Conservation (phyloP, 176 grass and related monocot genomes). For the Tillandsia fasciculata region DNA sequence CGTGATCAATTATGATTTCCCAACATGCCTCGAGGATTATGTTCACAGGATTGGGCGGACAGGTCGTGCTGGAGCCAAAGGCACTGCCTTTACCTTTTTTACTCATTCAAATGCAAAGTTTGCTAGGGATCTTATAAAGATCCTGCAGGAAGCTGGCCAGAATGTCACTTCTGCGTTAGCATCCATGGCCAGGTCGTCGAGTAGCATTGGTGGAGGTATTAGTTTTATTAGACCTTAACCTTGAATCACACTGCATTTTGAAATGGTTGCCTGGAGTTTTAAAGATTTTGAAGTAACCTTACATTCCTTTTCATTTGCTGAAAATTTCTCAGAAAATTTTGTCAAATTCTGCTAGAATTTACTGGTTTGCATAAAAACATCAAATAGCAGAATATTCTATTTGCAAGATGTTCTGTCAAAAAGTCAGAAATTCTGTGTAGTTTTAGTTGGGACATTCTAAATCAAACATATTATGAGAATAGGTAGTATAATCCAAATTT, state of each 20-base stretch:
- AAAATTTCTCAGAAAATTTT: too few relatives aligned
- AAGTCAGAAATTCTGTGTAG: too few relatives aligned
- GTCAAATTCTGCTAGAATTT: too few relatives aligned
- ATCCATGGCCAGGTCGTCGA: constrained; percentile 42
- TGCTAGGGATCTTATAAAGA: constrained; percentile 77
- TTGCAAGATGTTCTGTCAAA: too few relatives aligned
- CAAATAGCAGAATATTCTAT: too few relatives aligned
- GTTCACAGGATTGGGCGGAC: constrained; percentile 96
- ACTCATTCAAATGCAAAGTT: constrained; percentile 60
- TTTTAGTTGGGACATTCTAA: too few relatives aligned
- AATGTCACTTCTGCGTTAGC: constrained; percentile 66
- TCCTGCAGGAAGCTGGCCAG: constrained; percentile 75
- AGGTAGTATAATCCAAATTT: too few relatives aligned
- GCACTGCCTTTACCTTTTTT: constrained; percentile 85
- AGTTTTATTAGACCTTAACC: not conserved
- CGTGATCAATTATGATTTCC: constrained; percentile 97
- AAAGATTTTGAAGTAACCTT: not conserved
- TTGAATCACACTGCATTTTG: not conserved
- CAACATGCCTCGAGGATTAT: constrained; percentile 88
- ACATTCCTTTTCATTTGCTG: too few relatives aligned
- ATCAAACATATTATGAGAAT: too few relatives aligned
- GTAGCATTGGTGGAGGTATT: constrained; percentile 43
- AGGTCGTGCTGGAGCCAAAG: constrained; percentile 82
- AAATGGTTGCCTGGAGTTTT: not conserved
- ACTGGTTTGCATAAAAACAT: too few relatives aligned